Base-by-base conservation (phyloP, 148 eudicot species). In the Dysphania ambrosioides region DNA sequence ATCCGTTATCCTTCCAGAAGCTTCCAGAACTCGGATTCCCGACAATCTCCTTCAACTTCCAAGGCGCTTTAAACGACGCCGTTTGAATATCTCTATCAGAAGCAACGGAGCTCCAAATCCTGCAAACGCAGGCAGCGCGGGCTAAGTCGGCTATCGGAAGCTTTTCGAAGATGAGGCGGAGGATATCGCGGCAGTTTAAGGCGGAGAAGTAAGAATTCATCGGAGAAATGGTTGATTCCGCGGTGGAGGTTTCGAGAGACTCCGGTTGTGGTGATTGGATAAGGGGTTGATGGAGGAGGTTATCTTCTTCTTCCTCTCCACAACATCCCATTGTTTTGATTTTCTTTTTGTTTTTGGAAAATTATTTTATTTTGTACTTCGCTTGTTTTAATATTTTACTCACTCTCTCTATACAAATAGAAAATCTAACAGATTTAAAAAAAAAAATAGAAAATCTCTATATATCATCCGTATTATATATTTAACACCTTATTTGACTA, bases 1-100 rank as follows among this genome's bases (percentile, higher is more conserved):
- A 76, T 4, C 84, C 63, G 71, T 78, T 87, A 62, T 88, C 97
- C 56, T 90, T 92, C 99, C 97, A 95, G 85, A 95, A 95, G 58
- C 86, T 78, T 5, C 91, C 87, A 55, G 99, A 95, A 74, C 76
- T 78, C 18, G 99, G 99, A 51, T 57, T 82, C n/a, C 99, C 99
- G 5, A 95, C 65, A 31, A 95, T 83, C 0, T 83, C 82, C 76
- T 83, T 86, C 70, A 95, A 73, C 72, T 79, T 86, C 99, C 99
- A 92, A 0, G 94, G 97, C 31, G 90, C 75, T 75, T 42, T 87
- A 73, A 95, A 95, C 70, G 90, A 81, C 47, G 84, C 84, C 29
- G 79, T 84, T 76, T 84, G 83, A 30, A 95, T 78, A 8, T 92
- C 94, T 27, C 87, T 72, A 31, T 90, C 97, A 15, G 97, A 87